These are phyloP conservation scores for Leccinum subtestaceum DNA, from an alignment of 768 basidiomycete genomes.

Conservation along the genomic window DNA sequence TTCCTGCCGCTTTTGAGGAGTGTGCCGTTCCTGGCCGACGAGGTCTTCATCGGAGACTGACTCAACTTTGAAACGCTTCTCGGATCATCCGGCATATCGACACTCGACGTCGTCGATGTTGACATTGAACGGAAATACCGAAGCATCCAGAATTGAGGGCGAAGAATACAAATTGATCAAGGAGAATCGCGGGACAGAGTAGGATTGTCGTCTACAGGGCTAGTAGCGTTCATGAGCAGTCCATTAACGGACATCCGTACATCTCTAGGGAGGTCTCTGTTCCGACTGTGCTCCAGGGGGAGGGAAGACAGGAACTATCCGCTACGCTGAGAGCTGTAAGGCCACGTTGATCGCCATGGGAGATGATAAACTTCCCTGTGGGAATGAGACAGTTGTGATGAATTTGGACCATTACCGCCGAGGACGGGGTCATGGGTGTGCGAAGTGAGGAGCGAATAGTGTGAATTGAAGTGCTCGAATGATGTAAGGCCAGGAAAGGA, in stretches of 20 bases:
- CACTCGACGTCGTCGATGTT: constrained; percentile 3
- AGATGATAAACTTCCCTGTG: constrained; percentile 24
- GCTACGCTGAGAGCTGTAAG: neutral
- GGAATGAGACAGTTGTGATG: constrained; percentile 22
- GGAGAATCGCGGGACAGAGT: neutral
- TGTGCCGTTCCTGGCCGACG: neutral
- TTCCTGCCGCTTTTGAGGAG: constrained; percentile 14
- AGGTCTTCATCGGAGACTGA: constrained; percentile 2
- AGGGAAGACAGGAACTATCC: constrained; percentile 17
- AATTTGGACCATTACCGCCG: constrained; percentile 14
- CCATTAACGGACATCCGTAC: constrained; percentile 28
- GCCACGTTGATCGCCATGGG: constrained; percentile 11
- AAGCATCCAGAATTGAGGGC: constrained; percentile 14
- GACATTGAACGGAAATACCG: constrained; percentile 17
- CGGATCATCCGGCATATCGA: neutral
- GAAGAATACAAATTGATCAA: constrained; percentile 10
- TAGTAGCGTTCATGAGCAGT: constrained; percentile 9
- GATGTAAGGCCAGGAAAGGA: neutral
- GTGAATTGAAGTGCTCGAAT: constrained; percentile 1
- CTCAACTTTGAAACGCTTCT: neutral
- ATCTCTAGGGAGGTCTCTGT: neutral
- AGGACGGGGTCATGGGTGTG: constrained; percentile 13
- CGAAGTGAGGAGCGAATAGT: constrained; percentile 4
- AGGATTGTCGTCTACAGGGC: constrained; percentile 7
- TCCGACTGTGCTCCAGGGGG: constrained; percentile 31